Base-by-base conservation (phyloP, 306 rosid species). In the Chamaecrista fasciculata region DNA sequence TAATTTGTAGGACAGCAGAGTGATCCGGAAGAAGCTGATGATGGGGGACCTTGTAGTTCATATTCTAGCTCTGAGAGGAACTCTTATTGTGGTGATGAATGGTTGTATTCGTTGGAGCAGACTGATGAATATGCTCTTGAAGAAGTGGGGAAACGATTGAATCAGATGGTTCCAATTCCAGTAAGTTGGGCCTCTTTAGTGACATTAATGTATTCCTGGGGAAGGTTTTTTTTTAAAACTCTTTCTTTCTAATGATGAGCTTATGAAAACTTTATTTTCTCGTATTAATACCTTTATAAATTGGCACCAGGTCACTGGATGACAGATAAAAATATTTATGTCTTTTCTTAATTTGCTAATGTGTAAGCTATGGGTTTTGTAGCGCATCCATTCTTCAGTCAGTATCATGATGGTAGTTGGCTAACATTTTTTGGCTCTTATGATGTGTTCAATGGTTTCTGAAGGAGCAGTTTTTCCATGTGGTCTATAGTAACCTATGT, bases 71-170 rank as follows among this genome's bases (percentile, higher is more conserved):
- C 62, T 56, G 62, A 29, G 23, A n/a, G 28, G 39, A 56, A 56
- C 62, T 56, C 39, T 8, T 56, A 56, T 26, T 28, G 23, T 56
- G 62, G 39, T 15, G 62, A 56, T 56, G 37, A 56, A 56, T 56
- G 20, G 62, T 56, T 28, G 33, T 28, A 28, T 56, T 56, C 62
- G 2, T 28, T 56, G 62, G 62, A 76, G 71, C 84, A 37, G 90
- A 88, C 14, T 28, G 62, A 56, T 26, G 97, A 88, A 79, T 86
- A 82, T 79, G 39, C 83, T 44, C 89, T 94, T 72, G 97, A 94
- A 43, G 97, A 94, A 85, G 96, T 94, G 31, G 96, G 97, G 24
- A 88, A 82, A 86, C 83, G 95, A 78, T 70, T 94, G 62, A 83
- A 85, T 78, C 90, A 88, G 73, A 88, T 94, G 88, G 85, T 86